Conservation (phyloP, 306 rosid genomes). For the Cajanus cajan region DNA sequence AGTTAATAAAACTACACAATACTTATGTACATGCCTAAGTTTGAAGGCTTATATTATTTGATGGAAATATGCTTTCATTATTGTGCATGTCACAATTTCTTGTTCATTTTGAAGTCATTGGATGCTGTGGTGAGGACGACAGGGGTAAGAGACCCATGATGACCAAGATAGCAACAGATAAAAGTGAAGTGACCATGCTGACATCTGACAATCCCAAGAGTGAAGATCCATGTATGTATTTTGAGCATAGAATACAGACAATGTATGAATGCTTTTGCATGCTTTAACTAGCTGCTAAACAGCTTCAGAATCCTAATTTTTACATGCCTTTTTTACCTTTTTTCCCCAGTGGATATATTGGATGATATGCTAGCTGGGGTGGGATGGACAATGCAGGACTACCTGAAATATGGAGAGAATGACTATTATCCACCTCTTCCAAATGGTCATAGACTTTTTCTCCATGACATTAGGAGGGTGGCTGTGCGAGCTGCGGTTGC, state of each 20-base stretch:
- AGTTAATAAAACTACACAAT: constrained; percentile 15
- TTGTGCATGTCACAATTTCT: constrained; percentile 12
- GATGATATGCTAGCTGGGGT: constrained; percentile 96
- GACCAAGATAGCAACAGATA: constrained; percentile 93
- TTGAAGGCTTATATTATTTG: constrained; percentile 9
- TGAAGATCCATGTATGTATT: constrained; percentile 90
- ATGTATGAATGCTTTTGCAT: neutral
- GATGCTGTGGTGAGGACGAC: constrained; percentile 75
- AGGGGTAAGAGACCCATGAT: constrained; percentile 92
- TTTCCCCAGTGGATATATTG: constrained; percentile 81
- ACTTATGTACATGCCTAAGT: neutral
- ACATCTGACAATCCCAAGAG: constrained; percentile 83
- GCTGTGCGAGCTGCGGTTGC: constrained; percentile 97
- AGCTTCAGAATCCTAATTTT: constrained; percentile 23
- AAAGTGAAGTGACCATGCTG: constrained; percentile 87
- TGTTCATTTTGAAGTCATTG: constrained; percentile 56
- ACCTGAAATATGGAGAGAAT: constrained; percentile 84
- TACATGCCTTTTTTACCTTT: constrained; percentile 28
- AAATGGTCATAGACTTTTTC: constrained; percentile 89
- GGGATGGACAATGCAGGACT: constrained; percentile 98
- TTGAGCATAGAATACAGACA: constrained; percentile 16
- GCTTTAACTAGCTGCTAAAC: constrained; percentile 9
- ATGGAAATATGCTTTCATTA: constrained; percentile 21
- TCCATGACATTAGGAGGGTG: constrained; percentile 86
- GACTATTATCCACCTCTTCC: constrained; percentile 96